Base-by-base conservation (phyloP, 2,329 filamentous ascomycete genomes). In the Cytospora chrysosperma region DNA sequence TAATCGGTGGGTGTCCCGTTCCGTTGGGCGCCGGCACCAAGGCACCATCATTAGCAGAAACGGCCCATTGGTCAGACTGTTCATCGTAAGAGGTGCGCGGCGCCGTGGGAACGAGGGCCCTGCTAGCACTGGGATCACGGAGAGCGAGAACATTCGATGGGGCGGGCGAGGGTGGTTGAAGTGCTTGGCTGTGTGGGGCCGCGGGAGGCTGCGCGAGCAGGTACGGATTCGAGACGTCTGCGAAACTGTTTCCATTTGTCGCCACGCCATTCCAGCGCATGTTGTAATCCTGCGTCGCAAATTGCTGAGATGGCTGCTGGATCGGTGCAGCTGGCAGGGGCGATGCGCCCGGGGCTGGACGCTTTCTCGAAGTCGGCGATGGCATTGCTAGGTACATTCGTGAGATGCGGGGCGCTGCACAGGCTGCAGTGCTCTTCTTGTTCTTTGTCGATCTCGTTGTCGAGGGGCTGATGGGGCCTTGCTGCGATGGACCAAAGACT, bases 281-380 rank as follows among this genome's bases (percentile, higher is more conserved):
- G 67, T 80, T 76, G 72, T 80, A 78, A 65, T 80, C 83, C 67
- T 78, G 73, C 67, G 81, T 74, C 55, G 80, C 81, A 63, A 83
- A 80, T 47, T 77, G 73, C 67, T 78, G 78, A 63, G 83, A 82
- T 71, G 83, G 76, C 68, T 79, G 79, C 47, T 80, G 79, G 56
- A 80, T 72, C 37, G 86, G 84, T 26, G 83, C 77, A 68, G 85
- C 77, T n/a, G 91, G 88, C 30, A 63, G 19, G 13, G 64, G 58
- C 43, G 86, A 83, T 66, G 88, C 79, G 73, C 89, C 90, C 62
- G 91, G 88, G 54, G 91, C 90, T 69, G 89, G 81, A 74, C 91
- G 84, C 80, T 95, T 95, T 75, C 90, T 78, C 24, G 82, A 74
- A 67, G 84, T 85, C 53, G 78, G 76, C 34, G 77, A 72, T 63